Percentiles rank a stretch among this genome's conserved stretches.
These are phyloP conservation scores for Acer negundo DNA, from an alignment of 345 rosid genomes.

Conservation along the genomic window DNA sequence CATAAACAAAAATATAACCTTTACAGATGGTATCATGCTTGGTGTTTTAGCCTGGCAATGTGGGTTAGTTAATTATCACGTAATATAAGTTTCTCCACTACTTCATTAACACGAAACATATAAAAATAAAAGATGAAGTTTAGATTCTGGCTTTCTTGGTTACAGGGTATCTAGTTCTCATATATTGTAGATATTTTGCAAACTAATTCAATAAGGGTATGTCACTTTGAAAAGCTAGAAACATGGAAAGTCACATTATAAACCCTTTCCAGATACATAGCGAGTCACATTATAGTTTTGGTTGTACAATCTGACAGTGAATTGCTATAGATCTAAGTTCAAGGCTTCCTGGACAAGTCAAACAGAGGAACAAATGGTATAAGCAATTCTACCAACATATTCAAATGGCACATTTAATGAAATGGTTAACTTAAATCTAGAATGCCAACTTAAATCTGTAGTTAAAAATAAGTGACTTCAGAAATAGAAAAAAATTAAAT, in stretches of 20 bases:
- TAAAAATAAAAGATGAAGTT: neutral
- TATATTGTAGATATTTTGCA: neutral
- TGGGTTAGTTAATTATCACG: neutral
- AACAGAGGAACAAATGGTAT: slow-evolving; percentile 7
- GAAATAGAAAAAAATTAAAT: slow-evolving; percentile 13
- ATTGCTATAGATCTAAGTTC: slow-evolving; percentile 10
- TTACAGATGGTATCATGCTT: neutral
- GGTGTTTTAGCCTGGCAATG: neutral
- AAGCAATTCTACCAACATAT: slow-evolving; percentile 1
- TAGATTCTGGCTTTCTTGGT: neutral
- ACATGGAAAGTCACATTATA: neutral
- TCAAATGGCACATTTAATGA: neutral
- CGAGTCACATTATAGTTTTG: neutral
- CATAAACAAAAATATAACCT: neutral
- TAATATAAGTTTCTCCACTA: neutral
- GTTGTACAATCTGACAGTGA: neutral
- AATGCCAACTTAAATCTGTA: neutral
- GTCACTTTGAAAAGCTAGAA: neutral
- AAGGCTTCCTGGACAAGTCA: slow-evolving; percentile 4
- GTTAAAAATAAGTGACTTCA: neutral
- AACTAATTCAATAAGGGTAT: neutral
- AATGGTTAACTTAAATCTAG: neutral
- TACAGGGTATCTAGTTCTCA: neutral
- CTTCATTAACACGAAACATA: neutral
- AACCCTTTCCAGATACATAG: slow-evolving; percentile 7